Evolutionary conservation across 768 basidiomycete species (phyloP).

Genomic region (Tulasnella sp.): DNA sequence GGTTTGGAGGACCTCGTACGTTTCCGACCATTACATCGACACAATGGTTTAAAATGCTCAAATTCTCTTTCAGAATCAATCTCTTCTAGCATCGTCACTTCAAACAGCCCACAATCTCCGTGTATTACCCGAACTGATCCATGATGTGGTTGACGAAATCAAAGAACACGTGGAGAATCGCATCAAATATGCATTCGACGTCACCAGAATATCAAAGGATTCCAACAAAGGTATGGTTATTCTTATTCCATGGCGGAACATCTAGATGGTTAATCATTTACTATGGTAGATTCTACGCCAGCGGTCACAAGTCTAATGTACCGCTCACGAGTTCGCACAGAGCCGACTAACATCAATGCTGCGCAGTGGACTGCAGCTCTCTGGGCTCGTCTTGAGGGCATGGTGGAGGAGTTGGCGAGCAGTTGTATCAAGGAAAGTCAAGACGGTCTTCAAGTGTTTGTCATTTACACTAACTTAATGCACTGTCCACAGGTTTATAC

Average conservation of each 20-base stretch:
- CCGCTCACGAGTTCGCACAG: slow-evolving; percentile 77
- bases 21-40: slow-evolving; percentile 21
- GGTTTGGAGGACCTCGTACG: slow-evolving; percentile 70
- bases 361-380: slow-evolving; percentile 77
- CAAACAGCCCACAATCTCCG: slow-evolving; percentile 94
- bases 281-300: slow-evolving; percentile 23
- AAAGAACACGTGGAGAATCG: slow-evolving; percentile 74
- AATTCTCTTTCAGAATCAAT: slow-evolving; percentile 55
- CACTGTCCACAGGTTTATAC: slow-evolving; percentile 62
- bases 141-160: slow-evolving; percentile 65
- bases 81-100: slow-evolving; percentile 81
- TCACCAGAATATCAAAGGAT: slow-evolving; percentile 77
- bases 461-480: background rate
- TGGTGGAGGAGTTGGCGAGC: slow-evolving; percentile 81
- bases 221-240: slow-evolving; percentile 53
- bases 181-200: slow-evolving; percentile 75
- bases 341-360: slow-evolving; percentile 79
- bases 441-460: background rate
- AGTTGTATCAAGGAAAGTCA: slow-evolving; percentile 76
- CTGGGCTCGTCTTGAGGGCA: slow-evolving; percentile 68
- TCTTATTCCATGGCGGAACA: background rate
- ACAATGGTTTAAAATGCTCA: background rate
- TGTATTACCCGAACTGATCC: slow-evolving; percentile 72
- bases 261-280: background rate
- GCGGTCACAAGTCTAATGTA: slow-evolving; percentile 43